phyloP scores from a whole-genome alignment of 2,329 filamentous ascomycete genomes.

The Dactylellina parvicollis region DNA sequence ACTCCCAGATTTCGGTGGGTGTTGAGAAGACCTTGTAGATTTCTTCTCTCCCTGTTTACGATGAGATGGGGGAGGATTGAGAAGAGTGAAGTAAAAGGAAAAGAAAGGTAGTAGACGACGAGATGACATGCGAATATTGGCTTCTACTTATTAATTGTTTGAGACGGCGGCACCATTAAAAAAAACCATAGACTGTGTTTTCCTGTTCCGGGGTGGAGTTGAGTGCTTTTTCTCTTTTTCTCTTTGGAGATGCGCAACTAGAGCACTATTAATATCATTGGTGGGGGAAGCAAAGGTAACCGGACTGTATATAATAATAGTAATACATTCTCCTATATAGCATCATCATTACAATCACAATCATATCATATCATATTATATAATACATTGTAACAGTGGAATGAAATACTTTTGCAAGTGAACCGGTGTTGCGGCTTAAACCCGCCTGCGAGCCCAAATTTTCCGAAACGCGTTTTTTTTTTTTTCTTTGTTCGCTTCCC shows the following conservation, averaged over 20 bases:
- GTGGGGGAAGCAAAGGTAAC: no score
- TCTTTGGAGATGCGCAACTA: not conserved
- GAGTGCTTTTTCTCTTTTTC: not conserved
- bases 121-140: no score
- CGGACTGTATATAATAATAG: no score
- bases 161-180: no score
- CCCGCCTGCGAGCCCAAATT: not conserved
- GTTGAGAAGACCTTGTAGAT: conserved; percentile 18
- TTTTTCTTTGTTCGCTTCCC: conserved; percentile 11
- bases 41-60: not conserved
- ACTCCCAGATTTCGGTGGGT: conserved; percentile 20
- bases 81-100: not conserved
- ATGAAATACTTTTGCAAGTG: not conserved
- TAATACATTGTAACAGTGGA: no score
- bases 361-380: no score
- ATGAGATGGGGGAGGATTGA: not conserved
- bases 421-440: conserved; percentile 8
- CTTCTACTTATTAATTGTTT: no score
- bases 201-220: not conserved
- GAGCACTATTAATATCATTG: no score
- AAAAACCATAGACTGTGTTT: no score
- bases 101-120: no score
- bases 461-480: conserved; percentile 19
- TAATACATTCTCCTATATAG: not conserved
- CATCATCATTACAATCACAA: not conserved